phyloP scores from a whole-genome alignment of 768 basidiomycete species.

The Kwoniella mangroviensis region DNA sequence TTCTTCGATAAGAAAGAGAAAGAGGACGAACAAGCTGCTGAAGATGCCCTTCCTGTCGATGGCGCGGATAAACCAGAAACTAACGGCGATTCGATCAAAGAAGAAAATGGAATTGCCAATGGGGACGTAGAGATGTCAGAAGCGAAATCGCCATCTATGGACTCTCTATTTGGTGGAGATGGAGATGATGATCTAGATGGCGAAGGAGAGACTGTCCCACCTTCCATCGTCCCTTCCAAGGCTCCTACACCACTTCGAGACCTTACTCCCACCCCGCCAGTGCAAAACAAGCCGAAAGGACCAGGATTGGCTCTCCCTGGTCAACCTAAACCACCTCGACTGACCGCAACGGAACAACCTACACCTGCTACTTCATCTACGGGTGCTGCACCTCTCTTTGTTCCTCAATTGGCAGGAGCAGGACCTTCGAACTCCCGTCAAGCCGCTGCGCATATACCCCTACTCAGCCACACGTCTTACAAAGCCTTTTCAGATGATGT shows the following conservation, averaged over 20 bases:
- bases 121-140: constrained; percentile 60
- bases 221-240: constrained; percentile 22
- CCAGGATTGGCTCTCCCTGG: constrained; percentile 31
- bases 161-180: constrained; percentile 76
- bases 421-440: constrained; percentile 15
- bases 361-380: constrained; percentile 33
- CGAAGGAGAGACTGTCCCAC: constrained; percentile 61
- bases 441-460: constrained; percentile 39
- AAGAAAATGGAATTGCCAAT: constrained; percentile 6
- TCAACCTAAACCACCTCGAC: constrained; percentile 16
- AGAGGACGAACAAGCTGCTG: constrained; percentile 11
- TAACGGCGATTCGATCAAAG: neutral
- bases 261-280: constrained; percentile 17
- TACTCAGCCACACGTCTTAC: constrained; percentile 69
- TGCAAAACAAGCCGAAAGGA: constrained; percentile 9
- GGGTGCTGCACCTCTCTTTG: constrained; percentile 23
- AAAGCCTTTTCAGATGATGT: constrained; percentile 76
- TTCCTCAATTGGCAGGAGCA: constrained; percentile 27
- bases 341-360: constrained; percentile 20
- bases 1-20: constrained; percentile 29
- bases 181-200: constrained; percentile 69
- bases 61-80: neutral
- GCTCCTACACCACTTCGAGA: constrained; percentile 24
- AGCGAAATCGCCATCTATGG: constrained; percentile 79
- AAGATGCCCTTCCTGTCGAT: neutral